Conservation (phyloP, 495 filamentous ascomycete species). For the Talaromyces nanjingensis region DNA sequence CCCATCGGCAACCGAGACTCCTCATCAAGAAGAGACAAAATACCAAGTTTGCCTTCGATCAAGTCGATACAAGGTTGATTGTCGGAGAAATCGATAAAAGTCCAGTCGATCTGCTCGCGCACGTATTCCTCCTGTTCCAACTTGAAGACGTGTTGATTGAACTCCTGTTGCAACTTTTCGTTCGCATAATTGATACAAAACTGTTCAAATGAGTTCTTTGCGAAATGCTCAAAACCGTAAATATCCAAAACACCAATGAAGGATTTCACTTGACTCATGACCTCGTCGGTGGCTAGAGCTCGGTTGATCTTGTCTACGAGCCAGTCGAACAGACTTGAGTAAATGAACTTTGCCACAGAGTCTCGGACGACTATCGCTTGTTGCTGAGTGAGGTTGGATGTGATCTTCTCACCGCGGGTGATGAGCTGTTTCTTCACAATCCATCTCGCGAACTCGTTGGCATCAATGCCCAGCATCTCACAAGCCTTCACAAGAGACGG, state of each 20-base stretch:
- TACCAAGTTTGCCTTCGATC: conserved; percentile 93
- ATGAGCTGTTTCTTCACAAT: conserved; percentile 98
- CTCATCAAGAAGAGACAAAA: conserved; percentile 89
- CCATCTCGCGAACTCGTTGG: conserved; percentile 91
- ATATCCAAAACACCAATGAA: conserved; percentile 99
- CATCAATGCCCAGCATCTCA: conserved; percentile 80
- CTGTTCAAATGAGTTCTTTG: conserved; percentile 99
- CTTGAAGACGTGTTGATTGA: conserved; percentile 99
- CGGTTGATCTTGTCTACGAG: conserved; percentile 91
- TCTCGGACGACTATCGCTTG: conserved; percentile 93
- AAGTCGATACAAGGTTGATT: conserved; percentile 99
- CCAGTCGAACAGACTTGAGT: conserved; percentile 98
- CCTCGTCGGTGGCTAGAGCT: conserved; percentile 83
- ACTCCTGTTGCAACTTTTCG: conserved; percentile 98
- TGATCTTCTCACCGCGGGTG: conserved; percentile 95
- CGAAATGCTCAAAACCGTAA: conserved; percentile 99
- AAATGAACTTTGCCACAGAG: conserved; percentile 97
- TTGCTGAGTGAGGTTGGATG: conserved; percentile 88
- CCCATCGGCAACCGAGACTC: conserved; percentile 96
- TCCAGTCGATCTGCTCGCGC: conserved; percentile 96
- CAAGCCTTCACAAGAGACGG: conserved; percentile 76
- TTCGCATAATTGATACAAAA: conserved; percentile 99
- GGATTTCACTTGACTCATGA: conserved; percentile 71
- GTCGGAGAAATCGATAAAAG: conserved; percentile 98
- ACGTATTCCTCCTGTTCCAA: conserved; percentile 98